A percentile compares a stretch with the other conserved stretches of the same genome.
phyloP scores from a whole-genome alignment of 139 green algal genomes.

The Chlorella sorokiniana region DNA sequence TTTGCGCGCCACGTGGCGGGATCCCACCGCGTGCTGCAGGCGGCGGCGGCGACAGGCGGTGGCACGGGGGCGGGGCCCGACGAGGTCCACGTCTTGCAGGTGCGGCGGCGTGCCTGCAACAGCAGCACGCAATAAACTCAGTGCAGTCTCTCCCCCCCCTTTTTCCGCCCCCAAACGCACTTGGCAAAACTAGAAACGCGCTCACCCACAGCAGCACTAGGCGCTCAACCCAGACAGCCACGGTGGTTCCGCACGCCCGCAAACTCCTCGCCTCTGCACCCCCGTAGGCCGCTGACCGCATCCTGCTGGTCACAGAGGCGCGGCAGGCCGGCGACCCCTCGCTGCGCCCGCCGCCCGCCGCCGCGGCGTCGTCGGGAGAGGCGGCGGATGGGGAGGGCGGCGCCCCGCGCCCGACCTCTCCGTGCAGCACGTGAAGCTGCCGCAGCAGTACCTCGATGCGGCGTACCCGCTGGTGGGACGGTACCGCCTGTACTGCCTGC shows the following conservation, averaged over 20 bases:
- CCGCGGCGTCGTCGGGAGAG: background rate
- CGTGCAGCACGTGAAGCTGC: slow-evolving; percentile 69
- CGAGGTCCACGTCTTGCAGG: slow-evolving; percentile 76
- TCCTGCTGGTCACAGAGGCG: slow-evolving; percentile 79
- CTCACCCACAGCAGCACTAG: too few species aligned
- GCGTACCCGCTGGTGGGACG: slow-evolving; percentile 63
- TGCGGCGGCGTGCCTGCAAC: background rate
- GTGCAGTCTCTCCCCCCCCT: too few species aligned
- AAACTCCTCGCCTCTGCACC: background rate
- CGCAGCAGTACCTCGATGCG: slow-evolving; percentile 70
- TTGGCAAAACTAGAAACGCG: background rate
- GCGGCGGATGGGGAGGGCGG: slow-evolving; percentile 2
- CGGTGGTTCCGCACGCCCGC: too few species aligned
- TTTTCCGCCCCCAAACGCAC: too few species aligned
- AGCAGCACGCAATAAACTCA: too few species aligned
- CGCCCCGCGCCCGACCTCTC: slow-evolving; percentile 44
- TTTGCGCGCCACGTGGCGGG: slow-evolving; percentile 23
- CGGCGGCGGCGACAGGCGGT: background rate
- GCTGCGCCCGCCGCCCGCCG: slow-evolving; percentile 7
- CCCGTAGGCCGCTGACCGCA: slow-evolving; percentile 71
- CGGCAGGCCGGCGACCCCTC: slow-evolving; percentile 40
- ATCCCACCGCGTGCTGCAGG: slow-evolving; percentile 14
- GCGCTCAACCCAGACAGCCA: too few species aligned
- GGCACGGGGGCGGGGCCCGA: slow-evolving; percentile 34
- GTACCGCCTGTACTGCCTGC: background rate